Percentiles rank a stretch among this genome's conserved stretches.
Evolutionary conservation across 257 asterid genomes (phyloP).

Genomic region (Solanum ahanhuiri): DNA sequence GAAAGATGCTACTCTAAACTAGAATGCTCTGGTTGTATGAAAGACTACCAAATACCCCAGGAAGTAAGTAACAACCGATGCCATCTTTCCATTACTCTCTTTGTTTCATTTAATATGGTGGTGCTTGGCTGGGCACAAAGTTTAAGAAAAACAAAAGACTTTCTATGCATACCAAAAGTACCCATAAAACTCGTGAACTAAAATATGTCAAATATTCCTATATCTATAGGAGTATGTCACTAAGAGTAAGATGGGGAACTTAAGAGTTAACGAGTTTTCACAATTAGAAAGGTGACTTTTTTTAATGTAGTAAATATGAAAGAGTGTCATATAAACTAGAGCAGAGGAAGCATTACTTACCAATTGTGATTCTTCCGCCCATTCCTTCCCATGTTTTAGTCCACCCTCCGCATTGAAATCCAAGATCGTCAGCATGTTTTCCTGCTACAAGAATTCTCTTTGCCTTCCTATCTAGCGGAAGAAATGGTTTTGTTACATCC

Average conservation of each 20-base stretch:
- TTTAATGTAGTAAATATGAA: not conserved
- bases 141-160: not conserved
- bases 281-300: not conserved
- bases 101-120: not conserved
- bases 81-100: not conserved
- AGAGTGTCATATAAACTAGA: not conserved
- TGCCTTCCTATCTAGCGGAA: slow-evolving; percentile 47
- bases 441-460: slow-evolving; percentile 57
- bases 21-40: not conserved
- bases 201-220: not conserved
- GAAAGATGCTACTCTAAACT: not conserved
- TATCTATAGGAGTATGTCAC: not conserved
- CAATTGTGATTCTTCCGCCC: slow-evolving; percentile 61
- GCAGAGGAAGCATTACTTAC: slow-evolving; percentile 13
- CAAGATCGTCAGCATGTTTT: slow-evolving; percentile 60
- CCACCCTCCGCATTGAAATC: slow-evolving; percentile 88
- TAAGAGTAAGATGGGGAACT: not conserved
- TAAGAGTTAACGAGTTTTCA: not conserved
- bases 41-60: not conserved
- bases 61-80: not conserved
- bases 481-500: slow-evolving; percentile 45
- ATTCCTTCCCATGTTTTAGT: slow-evolving; percentile 73
- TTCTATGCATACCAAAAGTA: not conserved
- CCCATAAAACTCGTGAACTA: not conserved
- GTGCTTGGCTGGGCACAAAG: not conserved